Evolutionary conservation across 2,329 filamentous ascomycete species (phyloP), one percentile per base, ranked within the genome.

Genomic region (Alternaria infectoria): DNA sequence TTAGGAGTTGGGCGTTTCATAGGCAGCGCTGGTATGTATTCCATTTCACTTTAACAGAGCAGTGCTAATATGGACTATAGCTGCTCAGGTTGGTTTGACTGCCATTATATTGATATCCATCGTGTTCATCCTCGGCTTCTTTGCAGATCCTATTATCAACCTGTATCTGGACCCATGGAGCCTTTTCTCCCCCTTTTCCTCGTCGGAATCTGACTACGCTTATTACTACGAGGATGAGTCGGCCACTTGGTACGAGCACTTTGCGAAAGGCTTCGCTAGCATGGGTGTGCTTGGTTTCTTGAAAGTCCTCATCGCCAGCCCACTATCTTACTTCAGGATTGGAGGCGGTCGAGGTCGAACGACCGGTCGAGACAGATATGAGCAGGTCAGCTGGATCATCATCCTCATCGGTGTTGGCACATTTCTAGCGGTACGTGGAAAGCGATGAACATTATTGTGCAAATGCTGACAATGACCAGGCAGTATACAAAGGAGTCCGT

Each of bases 91-190:
- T 28, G 76, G 81, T 1, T 83, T 98, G 70, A 97, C 95, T 1
- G 69, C 92, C 3, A 54, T 85, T 19, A 91, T 97, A 66, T 87
- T 97, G 68, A 61, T 93, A 36, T 65, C 89, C 46, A 86, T 90
- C 55, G 86, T 97, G 25, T 98, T 97, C 74, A 43, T 92, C 1
- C 88, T 98, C 59, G 96, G 96, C 45, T 98, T 97, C 74, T 82
- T 98, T 69, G 95, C 94, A 63, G 94, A 98, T 79, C 94, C 94
- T 2, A 93, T 98, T 64, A 90, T 98, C 78, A 92, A 93, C 71
- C 82, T 97, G 26, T 97, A 95, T 83, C 82, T 95, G 58, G 93
- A 97, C 74, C 93, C 93, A 0, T 81, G 81, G 68, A 74, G 76
- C 46, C 81, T 81, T 12, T 73, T 85, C 9, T 74, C 74, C 28